Evolutionary conservation across 164 flowering plant species (phyloP), one percentile per base, ranked within the genome.

Genomic region (Vitis rupestris): DNA sequence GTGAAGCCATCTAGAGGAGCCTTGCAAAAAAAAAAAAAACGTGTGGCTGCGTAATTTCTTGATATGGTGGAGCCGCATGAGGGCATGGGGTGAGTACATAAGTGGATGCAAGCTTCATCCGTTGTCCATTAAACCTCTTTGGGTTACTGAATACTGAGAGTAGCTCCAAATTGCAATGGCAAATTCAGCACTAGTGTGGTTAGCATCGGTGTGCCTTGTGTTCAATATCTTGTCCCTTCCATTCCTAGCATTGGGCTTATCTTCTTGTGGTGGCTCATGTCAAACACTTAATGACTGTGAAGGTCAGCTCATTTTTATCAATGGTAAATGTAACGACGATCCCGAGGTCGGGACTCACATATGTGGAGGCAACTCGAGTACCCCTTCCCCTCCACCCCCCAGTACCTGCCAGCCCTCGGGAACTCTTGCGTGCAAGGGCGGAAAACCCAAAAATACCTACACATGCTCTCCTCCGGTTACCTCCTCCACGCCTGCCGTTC

Each of bases 231-330:
- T 69, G 16, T 15, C 14, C 51, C 55, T 64, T 44, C 64, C 64
- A 9, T 62, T 6, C 4, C 58, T 11, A 1, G 29, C 69, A 53
- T 19, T 2, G 8, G 79, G 77, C 51, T 16, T 73, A 52, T 78
- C 84, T 10, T 19, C 69, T 14, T 82, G 84, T 71, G 48, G 58
- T 14, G 82, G 82, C 27, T 75, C 80, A 13, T 81, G 84, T 54
- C 37, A 14, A 51, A 69, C 74, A 14, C 65, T 55, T 8, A 30
- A 79, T 50, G 82, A 81, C 50, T 82, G 85, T 63, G 8, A 3
- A 14, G 82, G 82, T 30, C 75, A 73, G 23, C 78, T 82, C 59
- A 79, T 79, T n/a, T 82, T 79, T 78, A 74, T 75, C 66, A 67
- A 67, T 13, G 71, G 79, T n/a, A 71, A 72, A 51, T 82, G 85